Evolutionary conservation across 2,329 filamentous ascomycete species (phyloP).

Genomic region (Botrytis elliptica): DNA sequence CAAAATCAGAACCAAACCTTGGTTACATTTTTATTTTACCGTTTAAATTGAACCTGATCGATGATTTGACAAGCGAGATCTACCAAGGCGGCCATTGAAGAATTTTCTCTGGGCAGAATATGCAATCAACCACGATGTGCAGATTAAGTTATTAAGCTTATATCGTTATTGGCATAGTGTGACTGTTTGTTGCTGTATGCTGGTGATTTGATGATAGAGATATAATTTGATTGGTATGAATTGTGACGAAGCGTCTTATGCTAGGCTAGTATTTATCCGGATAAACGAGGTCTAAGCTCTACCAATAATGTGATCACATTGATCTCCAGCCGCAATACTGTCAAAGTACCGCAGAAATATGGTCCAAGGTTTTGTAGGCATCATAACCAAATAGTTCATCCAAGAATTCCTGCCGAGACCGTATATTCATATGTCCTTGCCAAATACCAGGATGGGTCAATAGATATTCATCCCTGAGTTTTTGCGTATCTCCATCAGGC

Average conservation of each 20-base stretch:
- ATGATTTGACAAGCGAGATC: no score
- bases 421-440: constrained; percentile 27
- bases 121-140: not conserved
- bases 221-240: not conserved
- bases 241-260: no score
- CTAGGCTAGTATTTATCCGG: not conserved
- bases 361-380: constrained; percentile 22
- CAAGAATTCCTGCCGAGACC: constrained; percentile 21
- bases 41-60: no score
- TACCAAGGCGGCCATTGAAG: not conserved
- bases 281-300: not conserved
- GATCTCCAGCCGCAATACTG: not conserved
- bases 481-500: constrained; percentile 24
- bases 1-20: not conserved
- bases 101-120: not conserved
- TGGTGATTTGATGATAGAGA: not conserved
- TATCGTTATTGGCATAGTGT: not conserved
- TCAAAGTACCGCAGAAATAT: not conserved
- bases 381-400: constrained; percentile 27
- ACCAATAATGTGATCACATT: not conserved
- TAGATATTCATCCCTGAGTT: constrained; percentile 26
- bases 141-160: not conserved
- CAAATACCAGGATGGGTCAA: constrained; percentile 26
- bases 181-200: not conserved
- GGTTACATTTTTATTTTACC: not conserved